Conservation (phyloP, 2,329 filamentous ascomycete genomes). For the Paramyrothecium sp. region DNA sequence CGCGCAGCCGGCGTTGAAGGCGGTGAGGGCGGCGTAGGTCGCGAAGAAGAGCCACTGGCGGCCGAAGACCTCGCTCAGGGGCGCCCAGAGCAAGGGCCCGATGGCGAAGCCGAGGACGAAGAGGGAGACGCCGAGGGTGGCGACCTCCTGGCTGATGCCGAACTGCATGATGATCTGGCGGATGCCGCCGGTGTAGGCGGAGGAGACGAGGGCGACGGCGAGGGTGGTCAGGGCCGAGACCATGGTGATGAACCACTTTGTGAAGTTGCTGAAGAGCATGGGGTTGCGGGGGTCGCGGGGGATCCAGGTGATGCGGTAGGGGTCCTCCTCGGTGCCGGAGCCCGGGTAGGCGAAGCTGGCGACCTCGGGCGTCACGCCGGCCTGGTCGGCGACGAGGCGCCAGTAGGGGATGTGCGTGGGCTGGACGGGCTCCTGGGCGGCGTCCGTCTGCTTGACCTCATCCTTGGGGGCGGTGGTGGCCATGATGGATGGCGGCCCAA, state of each 20-base stretch:
- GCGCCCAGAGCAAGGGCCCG: slow-evolving; percentile 59
- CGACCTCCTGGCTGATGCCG: slow-evolving; percentile 63
- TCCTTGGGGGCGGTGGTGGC: too few species aligned
- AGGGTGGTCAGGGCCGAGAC: slow-evolving; percentile 61
- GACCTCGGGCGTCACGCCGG: slow-evolving; percentile 50
- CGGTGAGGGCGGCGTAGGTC: slow-evolving; percentile 47
- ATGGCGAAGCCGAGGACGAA: slow-evolving; percentile 57
- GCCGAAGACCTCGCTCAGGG: slow-evolving; percentile 57
- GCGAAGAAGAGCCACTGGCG: slow-evolving; percentile 51
- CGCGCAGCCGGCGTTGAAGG: slow-evolving; percentile 55
- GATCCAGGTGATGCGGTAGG: slow-evolving; percentile 63
- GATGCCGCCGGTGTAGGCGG: slow-evolving; percentile 56
- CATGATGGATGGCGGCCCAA: background rate
- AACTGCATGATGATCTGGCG: slow-evolving; percentile 67
- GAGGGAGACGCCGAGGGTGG: slow-evolving; percentile 64
- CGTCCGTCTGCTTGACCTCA: background rate
- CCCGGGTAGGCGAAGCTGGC: slow-evolving; percentile 50
- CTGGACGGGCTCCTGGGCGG: background rate
- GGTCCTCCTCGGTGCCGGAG: slow-evolving; percentile 61
- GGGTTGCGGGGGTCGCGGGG: slow-evolving; percentile 64
- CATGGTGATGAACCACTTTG: slow-evolving; percentile 63
- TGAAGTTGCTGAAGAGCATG: slow-evolving; percentile 48
- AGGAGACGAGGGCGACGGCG: slow-evolving; percentile 63
- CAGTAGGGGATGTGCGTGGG: slow-evolving; percentile 11
- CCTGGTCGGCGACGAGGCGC: slow-evolving; percentile 48